phyloP scores from a whole-genome alignment of 2,329 filamentous ascomycete genomes.

The Paraphoma sp. region DNA sequence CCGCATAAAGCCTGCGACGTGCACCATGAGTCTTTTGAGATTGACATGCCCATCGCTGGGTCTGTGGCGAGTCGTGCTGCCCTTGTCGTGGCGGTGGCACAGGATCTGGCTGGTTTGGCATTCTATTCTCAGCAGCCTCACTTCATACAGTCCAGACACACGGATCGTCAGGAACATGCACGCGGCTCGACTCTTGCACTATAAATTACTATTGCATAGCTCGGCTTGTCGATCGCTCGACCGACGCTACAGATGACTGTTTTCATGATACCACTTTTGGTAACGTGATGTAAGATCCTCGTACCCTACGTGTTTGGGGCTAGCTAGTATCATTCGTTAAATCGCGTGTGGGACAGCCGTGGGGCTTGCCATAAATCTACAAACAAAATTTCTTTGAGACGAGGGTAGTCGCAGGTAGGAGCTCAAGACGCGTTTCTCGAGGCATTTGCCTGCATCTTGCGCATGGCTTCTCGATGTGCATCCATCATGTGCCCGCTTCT shows the following conservation, averaged over 20 bases:
- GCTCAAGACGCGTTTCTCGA: constrained; percentile 45
- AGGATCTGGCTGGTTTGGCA: background rate
- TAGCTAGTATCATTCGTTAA: background rate
- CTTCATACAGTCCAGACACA: background rate
- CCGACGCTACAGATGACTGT: background rate
- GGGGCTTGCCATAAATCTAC: constrained; percentile 6
- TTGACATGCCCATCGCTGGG: background rate
- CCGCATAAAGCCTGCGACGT: background rate
- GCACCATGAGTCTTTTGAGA: background rate
- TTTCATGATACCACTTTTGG: background rate
- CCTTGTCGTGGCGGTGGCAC: background rate
- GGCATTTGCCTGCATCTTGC: constrained; percentile 74
- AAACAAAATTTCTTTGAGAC: background rate
- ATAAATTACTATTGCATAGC: background rate
- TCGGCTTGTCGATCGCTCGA: background rate
- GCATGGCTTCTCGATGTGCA: constrained; percentile 79
- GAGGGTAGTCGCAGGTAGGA: background rate
- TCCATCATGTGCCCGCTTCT: constrained; percentile 75
- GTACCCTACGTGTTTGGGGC: background rate
- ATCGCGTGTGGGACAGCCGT: background rate
- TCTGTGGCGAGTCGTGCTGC: background rate
- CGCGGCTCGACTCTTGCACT: background rate
- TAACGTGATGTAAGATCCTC: background rate
- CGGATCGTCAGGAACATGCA: background rate
- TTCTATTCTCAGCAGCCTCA: background rate